Evolutionary conservation across 2,329 filamentous ascomycete species (phyloP), one percentile per base, ranked within the genome.

Genomic region (Macrophomina tecta): DNA sequence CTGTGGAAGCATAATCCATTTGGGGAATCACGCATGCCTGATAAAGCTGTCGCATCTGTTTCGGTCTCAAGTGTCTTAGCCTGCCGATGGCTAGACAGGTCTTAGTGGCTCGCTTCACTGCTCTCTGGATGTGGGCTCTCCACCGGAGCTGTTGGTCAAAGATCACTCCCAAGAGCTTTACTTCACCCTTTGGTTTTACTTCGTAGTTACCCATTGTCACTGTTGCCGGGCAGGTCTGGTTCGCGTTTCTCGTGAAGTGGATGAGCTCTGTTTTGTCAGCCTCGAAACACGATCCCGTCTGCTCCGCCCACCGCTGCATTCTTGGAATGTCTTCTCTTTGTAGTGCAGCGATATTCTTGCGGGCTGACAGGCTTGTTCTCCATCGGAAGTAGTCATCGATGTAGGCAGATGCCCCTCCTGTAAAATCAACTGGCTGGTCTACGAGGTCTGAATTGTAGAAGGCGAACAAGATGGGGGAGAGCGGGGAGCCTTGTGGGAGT

Each of bases 211-310:
- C 53, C 14, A 66, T 56, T 3, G 9, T 23, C 38, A 55, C 5
- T 36, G 4, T 23, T 55, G 1, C 30, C n/a, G 14, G 30, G n/a
- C 5, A 73, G 53, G 12, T 69, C 42, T 70, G 61, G 2, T 52
- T 65, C 61, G 62, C 73, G 5, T 56, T 69, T 61, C 72, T 69
- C 3, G 71, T 77, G 7, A 77, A 48, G 58, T 77, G 70, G 34
- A 77, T 76, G 0, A 76, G 68, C 23, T 74, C 70, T 3, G 70
- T 75, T 64, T 77, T 76, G 38, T 76, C 70, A 0, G 71, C 73
- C 9, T 69, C 65, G 65, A 77, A 78, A 30, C 51, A 34, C 16
- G 51, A 55, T 14, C 51, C 28, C 4, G 51, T 55, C 16, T 55
- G 28, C 34, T 55, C 14, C n/a, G 51, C 51, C 51, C 28, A 55